Evolutionary conservation across 169 alveolate genomes (phyloP).

Genomic region (Plasmodium vinckei): DNA sequence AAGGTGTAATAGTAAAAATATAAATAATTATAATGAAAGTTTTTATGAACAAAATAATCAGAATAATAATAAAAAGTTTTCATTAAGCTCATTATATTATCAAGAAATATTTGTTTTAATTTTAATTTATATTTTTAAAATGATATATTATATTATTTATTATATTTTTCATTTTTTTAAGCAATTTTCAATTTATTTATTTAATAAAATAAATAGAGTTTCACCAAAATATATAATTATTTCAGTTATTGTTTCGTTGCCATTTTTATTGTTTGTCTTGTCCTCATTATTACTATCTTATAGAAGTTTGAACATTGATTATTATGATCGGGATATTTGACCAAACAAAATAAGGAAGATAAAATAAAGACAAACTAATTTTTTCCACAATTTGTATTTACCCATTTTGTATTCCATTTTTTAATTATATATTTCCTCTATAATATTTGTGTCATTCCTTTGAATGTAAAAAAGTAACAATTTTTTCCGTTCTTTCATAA

Average conservation of each 20-base stretch:
- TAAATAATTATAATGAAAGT: background rate
- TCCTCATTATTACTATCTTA: slow-evolving; percentile 22
- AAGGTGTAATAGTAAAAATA: background rate
- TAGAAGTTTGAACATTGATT: slow-evolving; percentile 53
- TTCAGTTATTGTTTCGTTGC: slow-evolving; percentile 27
- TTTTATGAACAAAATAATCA: background rate
- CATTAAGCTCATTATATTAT: background rate
- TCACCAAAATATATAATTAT: slow-evolving; percentile 9
- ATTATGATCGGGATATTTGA: slow-evolving; percentile 41
- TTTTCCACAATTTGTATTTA: too few species aligned
- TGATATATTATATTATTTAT: slow-evolving; percentile 10
- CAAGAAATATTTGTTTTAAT: slow-evolving; percentile 9
- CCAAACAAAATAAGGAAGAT: too few species aligned
- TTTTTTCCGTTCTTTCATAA: too few species aligned
- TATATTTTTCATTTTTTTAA: slow-evolving; percentile 15
- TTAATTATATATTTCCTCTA: too few species aligned
- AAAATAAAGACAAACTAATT: too few species aligned
- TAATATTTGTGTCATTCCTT: too few species aligned
- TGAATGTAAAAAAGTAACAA: too few species aligned
- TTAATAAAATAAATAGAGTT: slow-evolving; percentile 1
- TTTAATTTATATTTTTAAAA: slow-evolving; percentile 35
- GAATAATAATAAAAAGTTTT: background rate
- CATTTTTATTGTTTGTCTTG: slow-evolving; percentile 22
- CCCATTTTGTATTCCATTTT: background rate
- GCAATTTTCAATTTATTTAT: background rate